Conservation (phyloP, 1,139 yeast genomes). For the Debaryomycetaceae sp. region DNA sequence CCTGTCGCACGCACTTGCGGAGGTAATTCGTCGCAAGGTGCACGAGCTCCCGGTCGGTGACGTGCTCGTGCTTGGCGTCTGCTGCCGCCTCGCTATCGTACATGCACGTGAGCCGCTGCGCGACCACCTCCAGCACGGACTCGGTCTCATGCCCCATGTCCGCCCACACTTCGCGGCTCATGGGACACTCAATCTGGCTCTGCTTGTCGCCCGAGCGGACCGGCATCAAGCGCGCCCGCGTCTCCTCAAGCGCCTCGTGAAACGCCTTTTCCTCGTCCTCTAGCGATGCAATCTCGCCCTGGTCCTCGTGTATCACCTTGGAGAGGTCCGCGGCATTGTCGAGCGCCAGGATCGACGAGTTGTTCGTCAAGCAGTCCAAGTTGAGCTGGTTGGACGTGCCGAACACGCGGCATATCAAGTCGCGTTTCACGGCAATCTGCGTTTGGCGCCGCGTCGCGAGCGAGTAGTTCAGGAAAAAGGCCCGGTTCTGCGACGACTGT, state of each 20-base stretch:
- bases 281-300: slow-evolving; percentile 25
- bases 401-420: slow-evolving; percentile 25
- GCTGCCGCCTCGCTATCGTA: slow-evolving; percentile 8
- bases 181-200: no score
- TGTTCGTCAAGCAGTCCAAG: slow-evolving; percentile 32
- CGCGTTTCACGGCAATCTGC: slow-evolving; percentile 34
- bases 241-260: no score
- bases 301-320: slow-evolving; percentile 32
- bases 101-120: slow-evolving; percentile 13
- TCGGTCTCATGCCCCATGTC: no score
- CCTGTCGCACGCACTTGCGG: slow-evolving; percentile 19
- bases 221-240: no score
- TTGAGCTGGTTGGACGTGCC: slow-evolving; percentile 30
- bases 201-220: no score
- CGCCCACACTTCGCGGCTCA: no score
- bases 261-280: slow-evolving; percentile 27
- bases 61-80: not conserved
- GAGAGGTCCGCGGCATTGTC: slow-evolving; percentile 28
- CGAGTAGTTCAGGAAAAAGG: slow-evolving; percentile 23
- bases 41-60: slow-evolving; percentile 15
- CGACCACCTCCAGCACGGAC: slow-evolving; percentile 7
- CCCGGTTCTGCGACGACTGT: slow-evolving; percentile 23
- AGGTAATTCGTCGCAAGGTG: slow-evolving; percentile 20
- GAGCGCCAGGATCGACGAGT: slow-evolving; percentile 27
- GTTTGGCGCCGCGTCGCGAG: slow-evolving; percentile 27